phyloP scores from a whole-genome alignment of 768 basidiomycete species.

The Leccinum imitatum region DNA sequence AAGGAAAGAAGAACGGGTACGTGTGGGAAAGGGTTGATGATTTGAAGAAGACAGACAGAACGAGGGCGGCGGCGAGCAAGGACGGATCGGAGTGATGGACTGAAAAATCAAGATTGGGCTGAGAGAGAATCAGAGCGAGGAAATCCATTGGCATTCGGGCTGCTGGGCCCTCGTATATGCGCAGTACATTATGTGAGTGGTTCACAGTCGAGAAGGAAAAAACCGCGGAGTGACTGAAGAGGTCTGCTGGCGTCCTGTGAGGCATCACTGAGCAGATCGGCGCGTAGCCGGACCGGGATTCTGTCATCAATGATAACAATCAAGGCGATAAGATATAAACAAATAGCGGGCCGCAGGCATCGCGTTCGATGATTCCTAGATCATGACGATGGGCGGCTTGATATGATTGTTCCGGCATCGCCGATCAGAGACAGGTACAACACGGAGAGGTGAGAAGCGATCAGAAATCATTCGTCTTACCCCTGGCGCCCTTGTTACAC shows the following conservation, averaged over 20 bases:
- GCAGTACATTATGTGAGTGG: not conserved
- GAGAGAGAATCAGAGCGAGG: not conserved
- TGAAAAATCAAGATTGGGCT: not conserved
- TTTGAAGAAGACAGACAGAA: not conserved
- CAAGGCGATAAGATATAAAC: not conserved
- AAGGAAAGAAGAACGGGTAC: not conserved
- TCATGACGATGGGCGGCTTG: slow-evolving; percentile 2
- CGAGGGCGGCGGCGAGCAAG: not conserved
- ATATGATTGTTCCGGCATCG: not conserved
- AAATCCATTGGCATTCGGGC: not conserved
- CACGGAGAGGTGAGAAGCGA: not conserved
- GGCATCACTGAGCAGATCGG: not conserved
- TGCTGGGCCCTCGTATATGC: not conserved
- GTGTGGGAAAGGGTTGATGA: not conserved
- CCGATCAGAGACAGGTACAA: not conserved
- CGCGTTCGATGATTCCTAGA: slow-evolving; percentile 1
- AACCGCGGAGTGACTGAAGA: not conserved
- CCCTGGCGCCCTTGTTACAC: not conserved
- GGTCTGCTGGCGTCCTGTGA: not conserved
- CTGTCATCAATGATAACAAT: not conserved
- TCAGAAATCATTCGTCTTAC: slow-evolving; percentile 6
- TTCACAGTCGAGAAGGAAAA: not conserved
- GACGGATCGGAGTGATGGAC: not conserved
- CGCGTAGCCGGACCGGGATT: not conserved
- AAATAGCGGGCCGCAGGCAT: not conserved